Percentiles rank a stretch among this genome's conserved stretches.
phyloP scores from a whole-genome alignment of 805 yeast species.

The Yamadazyma endophytica region DNA sequence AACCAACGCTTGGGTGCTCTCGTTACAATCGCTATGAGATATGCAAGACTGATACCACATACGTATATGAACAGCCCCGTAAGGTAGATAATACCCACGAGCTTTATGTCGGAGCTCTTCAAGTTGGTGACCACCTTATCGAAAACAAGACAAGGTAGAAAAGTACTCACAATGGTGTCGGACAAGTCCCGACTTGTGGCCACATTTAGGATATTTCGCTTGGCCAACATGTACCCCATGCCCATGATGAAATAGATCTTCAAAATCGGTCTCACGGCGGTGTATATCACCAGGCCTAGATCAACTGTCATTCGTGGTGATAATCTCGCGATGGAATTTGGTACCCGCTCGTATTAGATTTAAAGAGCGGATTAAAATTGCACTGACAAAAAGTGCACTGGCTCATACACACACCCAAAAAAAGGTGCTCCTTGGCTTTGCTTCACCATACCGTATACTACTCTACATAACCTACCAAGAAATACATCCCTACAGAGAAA shows the following conservation, averaged over 20 bases:
- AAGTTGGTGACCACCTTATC: conserved; percentile 66
- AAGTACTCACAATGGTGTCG: conserved; percentile 59
- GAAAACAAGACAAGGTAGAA: conserved; percentile 75
- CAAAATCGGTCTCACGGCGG: conserved; percentile 81
- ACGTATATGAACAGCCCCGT: conserved; percentile 47
- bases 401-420: too few relatives aligned
- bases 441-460: too few relatives aligned
- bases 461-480: too few relatives aligned
- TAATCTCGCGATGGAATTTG: too few relatives aligned
- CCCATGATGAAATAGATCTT: conserved; percentile 72
- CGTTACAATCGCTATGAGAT: conserved; percentile 39
- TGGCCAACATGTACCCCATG: conserved; percentile 63
- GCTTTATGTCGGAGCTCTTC: conserved; percentile 63
- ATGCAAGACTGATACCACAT: conserved; percentile 48
- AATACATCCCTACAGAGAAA: too few relatives aligned
- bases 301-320: conserved; percentile 20
- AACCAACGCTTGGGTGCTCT: conserved; percentile 70
- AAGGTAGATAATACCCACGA: conserved; percentile 59
- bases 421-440: too few relatives aligned
- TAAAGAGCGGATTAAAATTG: too few relatives aligned
- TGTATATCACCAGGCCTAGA: conserved; percentile 66
- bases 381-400: too few relatives aligned
- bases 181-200: conserved; percentile 68
- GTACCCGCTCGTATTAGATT: too few relatives aligned
- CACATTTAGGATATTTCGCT: conserved; percentile 58